Evolutionary conservation across 352 stramenopile genomes (phyloP).

Genomic region (Globisporangium cederbergense): DNA sequence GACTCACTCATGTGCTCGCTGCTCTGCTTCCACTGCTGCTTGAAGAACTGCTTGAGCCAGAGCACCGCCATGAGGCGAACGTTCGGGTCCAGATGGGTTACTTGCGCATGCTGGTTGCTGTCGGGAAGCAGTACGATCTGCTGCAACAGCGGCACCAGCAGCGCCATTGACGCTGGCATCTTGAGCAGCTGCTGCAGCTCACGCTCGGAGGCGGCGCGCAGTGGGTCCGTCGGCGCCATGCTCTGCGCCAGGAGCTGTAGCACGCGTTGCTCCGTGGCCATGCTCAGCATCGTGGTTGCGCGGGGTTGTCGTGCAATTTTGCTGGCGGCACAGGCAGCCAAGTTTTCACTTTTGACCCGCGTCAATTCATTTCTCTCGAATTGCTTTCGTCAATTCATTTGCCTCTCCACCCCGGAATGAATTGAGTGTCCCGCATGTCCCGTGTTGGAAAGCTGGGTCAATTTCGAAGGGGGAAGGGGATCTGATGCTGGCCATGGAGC

Average conservation of each 20-base stretch:
- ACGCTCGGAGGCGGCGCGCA: slow-evolving; percentile 45
- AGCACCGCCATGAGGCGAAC: slow-evolving; percentile 64
- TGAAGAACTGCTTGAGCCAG: slow-evolving; percentile 77
- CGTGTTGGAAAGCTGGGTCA: background rate
- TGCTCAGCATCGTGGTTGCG: slow-evolving; percentile 17
- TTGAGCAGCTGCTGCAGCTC: slow-evolving; percentile 37
- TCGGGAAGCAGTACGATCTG: slow-evolving; percentile 38
- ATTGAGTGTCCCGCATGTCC: background rate
- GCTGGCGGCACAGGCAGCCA: background rate
- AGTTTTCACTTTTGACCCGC: too few relatives aligned
- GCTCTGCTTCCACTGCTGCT: slow-evolving; percentile 40
- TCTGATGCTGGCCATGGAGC: slow-evolving; percentile 5
- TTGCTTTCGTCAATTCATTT: slow-evolving; percentile 5
- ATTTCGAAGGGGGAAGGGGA: slow-evolving; percentile 7
- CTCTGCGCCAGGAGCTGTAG: slow-evolving; percentile 52
- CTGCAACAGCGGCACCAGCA: slow-evolving; percentile 45
- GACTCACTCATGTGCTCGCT: slow-evolving; percentile 29
- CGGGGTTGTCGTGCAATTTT: background rate
- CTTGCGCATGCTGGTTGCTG: slow-evolving; percentile 26
- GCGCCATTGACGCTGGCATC: slow-evolving; percentile 12
- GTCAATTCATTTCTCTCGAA: background rate
- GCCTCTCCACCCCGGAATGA: background rate
- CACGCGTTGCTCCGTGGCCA: slow-evolving; percentile 26
- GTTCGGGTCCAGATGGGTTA: slow-evolving; percentile 34
- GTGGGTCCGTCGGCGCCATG: slow-evolving; percentile 31